phyloP scores from a whole-genome alignment of 495 filamentous ascomycete species.

The Haplographium delicatum region DNA sequence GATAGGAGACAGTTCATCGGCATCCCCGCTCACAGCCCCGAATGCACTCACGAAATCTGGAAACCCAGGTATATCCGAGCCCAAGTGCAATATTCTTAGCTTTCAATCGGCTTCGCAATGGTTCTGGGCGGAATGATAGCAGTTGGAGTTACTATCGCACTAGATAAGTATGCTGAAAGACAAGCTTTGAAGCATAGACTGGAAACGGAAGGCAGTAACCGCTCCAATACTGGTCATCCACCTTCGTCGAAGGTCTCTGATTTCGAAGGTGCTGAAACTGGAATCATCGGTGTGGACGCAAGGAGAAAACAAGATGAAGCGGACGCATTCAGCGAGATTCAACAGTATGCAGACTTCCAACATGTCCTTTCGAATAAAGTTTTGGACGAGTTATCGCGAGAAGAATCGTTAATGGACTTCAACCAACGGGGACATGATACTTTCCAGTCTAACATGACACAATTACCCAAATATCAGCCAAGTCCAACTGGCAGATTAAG shows the following conservation, averaged over 20 bases:
- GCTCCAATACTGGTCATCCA: too few species aligned
- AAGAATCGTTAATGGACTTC: neutral
- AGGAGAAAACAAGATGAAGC: constrained; percentile 2
- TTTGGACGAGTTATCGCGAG: constrained; percentile 4
- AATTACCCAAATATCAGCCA: neutral
- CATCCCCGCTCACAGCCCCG: too few species aligned
- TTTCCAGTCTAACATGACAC: neutral
- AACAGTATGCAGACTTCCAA: constrained; percentile 20
- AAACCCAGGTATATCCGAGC: too few species aligned
- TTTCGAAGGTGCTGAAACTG: neutral
- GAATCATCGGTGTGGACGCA: neutral
- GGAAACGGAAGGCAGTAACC: too few species aligned
- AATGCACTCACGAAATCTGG: too few species aligned
- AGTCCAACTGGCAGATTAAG: neutral
- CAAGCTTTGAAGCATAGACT: neutral
- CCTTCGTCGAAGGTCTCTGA: too few species aligned
- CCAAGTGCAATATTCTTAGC: too few species aligned
- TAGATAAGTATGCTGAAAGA: constrained; percentile 4
- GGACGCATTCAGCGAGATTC: constrained; percentile 17
- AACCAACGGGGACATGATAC: too few species aligned
- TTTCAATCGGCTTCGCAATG: constrained; percentile 1
- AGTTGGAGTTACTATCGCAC: constrained; percentile 4
- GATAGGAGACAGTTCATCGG: too few species aligned
- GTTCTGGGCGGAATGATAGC: constrained; percentile 1
- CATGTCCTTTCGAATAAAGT: constrained; percentile 12